Base-by-base conservation (phyloP, 331 rosid genomes). In the Malus hybrid region DNA sequence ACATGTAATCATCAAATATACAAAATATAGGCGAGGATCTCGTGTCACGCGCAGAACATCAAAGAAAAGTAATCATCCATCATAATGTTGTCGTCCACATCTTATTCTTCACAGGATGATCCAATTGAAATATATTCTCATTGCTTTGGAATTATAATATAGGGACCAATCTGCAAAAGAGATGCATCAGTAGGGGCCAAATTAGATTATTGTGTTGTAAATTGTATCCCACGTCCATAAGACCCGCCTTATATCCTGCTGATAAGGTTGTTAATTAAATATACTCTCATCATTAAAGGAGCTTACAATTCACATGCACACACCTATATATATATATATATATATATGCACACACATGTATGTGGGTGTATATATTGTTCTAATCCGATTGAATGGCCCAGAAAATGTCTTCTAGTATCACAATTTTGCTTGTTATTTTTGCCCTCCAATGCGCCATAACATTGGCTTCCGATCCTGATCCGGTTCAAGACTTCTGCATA, bases 401-500 rank as follows among this genome's bases (percentile, higher is more conserved):
- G 59, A 54, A 83, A 72, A 91, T 91, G 97, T 68, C 63, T 31
- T 70, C 78, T 59, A 32, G 60, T 61, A 76, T 75, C n/a, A 60
- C 77, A 77, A 69, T 83, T 70, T 54, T 79, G 44, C 48, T 80
- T 33, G 66, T 76, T 3, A 73, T 86, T 33, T 71, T 82, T 67
- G 64, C 75, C 77, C 78, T 88, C 56, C 81, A 60, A 65, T 61
- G 73, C 24, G 54, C 68, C 48, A 76, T 67, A 70, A 64, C 82
- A 80, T 55, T 81, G 14, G 93, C 96, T 64, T 85, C 99, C 9
- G 99, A 94, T 67, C 99, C 99, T 44, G 99, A 94, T 69, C 96
- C 99, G 34, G 63, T 94, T 22, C 99, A 94, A 80, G 99, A 94
- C 76, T 92, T 84, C 48, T 94, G 99, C 95, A 82, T 93, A 71